phyloP scores from a whole-genome alignment of 176 grass and related monocot genomes.

The Eleusine indica region DNA sequence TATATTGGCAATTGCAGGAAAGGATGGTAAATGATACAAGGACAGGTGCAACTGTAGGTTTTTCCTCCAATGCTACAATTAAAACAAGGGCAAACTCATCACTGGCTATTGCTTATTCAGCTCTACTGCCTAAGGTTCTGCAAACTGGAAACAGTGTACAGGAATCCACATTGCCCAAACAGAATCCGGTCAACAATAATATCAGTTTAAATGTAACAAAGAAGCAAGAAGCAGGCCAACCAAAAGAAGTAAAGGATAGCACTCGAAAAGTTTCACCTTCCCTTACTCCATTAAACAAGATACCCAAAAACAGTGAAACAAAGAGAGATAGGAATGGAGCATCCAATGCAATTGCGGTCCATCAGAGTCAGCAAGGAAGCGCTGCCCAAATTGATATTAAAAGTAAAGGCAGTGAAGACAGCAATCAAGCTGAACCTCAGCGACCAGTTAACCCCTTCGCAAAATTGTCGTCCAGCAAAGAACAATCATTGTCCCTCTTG shows the following conservation, averaged over 20 bases:
- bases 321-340: conserved; percentile 29
- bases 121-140: conserved; percentile 20
- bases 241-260: conserved; percentile 1
- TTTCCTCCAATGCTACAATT: conserved; percentile 25
- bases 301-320: conserved; percentile 34
- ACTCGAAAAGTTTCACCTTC: conserved; percentile 20
- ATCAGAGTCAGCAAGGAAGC: conserved; percentile 26
- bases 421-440: conserved; percentile 28
- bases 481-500: conserved; percentile 53
- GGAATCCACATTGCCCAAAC: conserved; percentile 24
- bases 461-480: conserved; percentile 53
- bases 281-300: conserved; percentile 30
- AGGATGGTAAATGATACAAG: conserved; percentile 61
- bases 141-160: conserved; percentile 22
- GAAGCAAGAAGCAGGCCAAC: conserved; percentile 36
- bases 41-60: not conserved
- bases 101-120: not conserved
- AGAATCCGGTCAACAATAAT: conserved; percentile 18
- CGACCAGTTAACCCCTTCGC: conserved; percentile 66
- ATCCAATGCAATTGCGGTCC: not conserved
- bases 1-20: conserved; percentile 61
- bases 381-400: conserved; percentile 8
- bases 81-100: conserved; percentile 16
- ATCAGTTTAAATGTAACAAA: conserved; percentile 35
- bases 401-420: not conserved